Conservation (phyloP, 176 grass and related monocot species). For the Saccharum spontaneum region DNA sequence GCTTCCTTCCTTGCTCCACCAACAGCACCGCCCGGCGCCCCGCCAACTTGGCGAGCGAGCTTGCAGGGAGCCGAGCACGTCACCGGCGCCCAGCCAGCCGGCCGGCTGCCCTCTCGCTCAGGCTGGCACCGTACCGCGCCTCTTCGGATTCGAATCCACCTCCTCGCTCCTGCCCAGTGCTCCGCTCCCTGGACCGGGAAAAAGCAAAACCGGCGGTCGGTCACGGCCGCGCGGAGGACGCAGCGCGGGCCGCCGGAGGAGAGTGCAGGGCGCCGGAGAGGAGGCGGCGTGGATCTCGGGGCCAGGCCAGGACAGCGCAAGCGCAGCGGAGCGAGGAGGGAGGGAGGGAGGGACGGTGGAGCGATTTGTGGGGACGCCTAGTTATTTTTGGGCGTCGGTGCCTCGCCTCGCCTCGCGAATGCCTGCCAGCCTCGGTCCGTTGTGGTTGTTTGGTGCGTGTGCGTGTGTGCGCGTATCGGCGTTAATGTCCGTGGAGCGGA, state of each 20-base stretch:
- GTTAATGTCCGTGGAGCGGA: neutral
- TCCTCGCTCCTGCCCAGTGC: neutral
- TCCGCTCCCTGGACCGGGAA: neutral
- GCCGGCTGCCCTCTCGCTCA: neutral
- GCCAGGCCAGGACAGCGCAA: neutral
- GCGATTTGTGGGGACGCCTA: slow-evolving; percentile 51
- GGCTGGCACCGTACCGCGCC: neutral
- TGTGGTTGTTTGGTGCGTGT: neutral
- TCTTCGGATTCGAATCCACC: neutral
- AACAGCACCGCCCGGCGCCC: neutral
- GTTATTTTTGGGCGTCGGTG: slow-evolving; percentile 65
- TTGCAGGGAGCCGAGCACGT: neutral
- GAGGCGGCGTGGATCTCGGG: slow-evolving; percentile 45
- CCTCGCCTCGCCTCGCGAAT: neutral
- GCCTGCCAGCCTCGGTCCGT: neutral
- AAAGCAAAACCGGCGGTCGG: neutral
- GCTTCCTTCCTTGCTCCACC: neutral
- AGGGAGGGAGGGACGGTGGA: neutral
- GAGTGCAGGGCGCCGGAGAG: neutral
- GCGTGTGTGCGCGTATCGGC: slow-evolving; percentile 35
- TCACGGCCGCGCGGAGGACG: neutral
- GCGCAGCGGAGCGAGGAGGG: neutral
- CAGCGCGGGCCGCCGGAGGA: slow-evolving; percentile 14
- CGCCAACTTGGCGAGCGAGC: neutral
- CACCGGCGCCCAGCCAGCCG: neutral